Percentiles rank a stretch among this genome's conserved stretches.
Evolutionary conservation across 139 green algal genomes (phyloP).

Genomic region (Klebsormidium nitens): DNA sequence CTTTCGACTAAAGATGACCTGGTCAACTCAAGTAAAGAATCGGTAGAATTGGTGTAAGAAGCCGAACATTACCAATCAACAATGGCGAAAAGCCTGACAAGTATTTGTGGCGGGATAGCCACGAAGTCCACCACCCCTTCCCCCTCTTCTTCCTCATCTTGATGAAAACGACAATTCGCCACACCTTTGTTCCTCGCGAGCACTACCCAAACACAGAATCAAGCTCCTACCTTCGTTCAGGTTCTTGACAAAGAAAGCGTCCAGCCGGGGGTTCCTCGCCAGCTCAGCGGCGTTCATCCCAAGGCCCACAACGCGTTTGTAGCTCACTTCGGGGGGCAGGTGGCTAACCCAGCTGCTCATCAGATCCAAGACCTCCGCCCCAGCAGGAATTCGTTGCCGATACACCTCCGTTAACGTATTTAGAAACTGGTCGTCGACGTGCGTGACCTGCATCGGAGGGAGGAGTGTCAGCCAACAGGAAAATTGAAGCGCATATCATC

Average conservation of each 20-base stretch:
- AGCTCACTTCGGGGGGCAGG: slow-evolving; percentile 61
- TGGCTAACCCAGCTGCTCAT: slow-evolving; percentile 69
- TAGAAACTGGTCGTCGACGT: slow-evolving; percentile 72
- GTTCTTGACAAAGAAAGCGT: slow-evolving; percentile 63
- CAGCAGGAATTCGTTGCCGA: slow-evolving; percentile 54
- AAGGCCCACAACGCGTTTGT: slow-evolving; percentile 68
- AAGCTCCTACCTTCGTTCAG: slow-evolving; percentile 25
- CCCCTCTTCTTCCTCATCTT: no score
- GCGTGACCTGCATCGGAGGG: slow-evolving; percentile 15
- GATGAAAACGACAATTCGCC: no score
- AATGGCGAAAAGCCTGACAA: no score
- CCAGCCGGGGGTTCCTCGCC: slow-evolving; percentile 59
- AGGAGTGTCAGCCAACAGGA: background rate
- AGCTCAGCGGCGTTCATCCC: slow-evolving; percentile 85
- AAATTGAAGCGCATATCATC: background rate
- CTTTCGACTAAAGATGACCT: no score
- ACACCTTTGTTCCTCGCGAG: no score
- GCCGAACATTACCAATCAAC: no score
- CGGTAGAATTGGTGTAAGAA: no score
- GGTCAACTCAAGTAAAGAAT: no score
- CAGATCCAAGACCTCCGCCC: slow-evolving; percentile 40
- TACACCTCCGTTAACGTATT: slow-evolving; percentile 76
- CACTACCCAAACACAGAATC: background rate
- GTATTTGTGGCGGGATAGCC: no score
- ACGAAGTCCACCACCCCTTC: no score